Percentiles rank a stretch among this genome's conserved stretches.
These are phyloP conservation scores for Monascus ruber DNA, from an alignment of 2,329 filamentous ascomycete species.

Conservation along the genomic window DNA sequence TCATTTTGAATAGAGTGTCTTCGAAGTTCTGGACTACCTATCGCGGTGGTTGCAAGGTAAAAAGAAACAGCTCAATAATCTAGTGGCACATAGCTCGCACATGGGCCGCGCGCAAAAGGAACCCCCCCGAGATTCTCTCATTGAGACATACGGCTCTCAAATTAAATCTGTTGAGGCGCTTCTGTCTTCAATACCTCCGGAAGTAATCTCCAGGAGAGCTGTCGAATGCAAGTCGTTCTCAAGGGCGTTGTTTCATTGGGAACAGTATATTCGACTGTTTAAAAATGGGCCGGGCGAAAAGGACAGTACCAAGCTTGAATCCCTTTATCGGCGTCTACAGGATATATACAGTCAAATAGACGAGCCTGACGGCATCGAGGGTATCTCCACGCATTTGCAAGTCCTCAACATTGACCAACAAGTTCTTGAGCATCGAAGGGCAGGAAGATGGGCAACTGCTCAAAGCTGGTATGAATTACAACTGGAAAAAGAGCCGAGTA, in stretches of 20 bases:
- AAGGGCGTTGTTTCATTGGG: conserved; percentile 84
- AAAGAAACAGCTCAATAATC: conserved; percentile 38
- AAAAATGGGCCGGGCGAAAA: conserved; percentile 35
- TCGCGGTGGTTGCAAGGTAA: conserved; percentile 82
- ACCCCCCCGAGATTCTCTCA: conserved; percentile 12
- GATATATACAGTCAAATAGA: conserved; percentile 96
- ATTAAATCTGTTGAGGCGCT: conserved; percentile 61
- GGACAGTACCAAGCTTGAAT: conserved; percentile 44
- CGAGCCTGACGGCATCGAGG: conserved; percentile 91
- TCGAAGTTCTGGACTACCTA: conserved; percentile 81
- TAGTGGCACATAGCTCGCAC: conserved; percentile 16
- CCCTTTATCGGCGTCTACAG: conserved; percentile 67
- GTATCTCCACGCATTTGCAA: conserved; percentile 77
- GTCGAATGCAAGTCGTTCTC: conserved; percentile 92
- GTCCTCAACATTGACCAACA: conserved; percentile 89
- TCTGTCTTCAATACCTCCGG: conserved; percentile 56
- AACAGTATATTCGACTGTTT: conserved; percentile 67
- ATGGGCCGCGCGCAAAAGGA: conserved; percentile 19
- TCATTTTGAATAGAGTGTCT: conserved; percentile 54
- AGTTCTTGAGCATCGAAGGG: conserved; percentile 82
- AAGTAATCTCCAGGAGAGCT: conserved; percentile 67
- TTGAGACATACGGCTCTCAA: conserved; percentile 26
- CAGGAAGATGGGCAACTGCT: conserved; percentile 83
- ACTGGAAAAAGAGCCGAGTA: conserved; percentile 64
- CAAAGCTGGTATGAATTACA: conserved; percentile 97